phyloP scores from a whole-genome alignment of 352 stramenopile genomes.

The Pythium graminicola region DNA sequence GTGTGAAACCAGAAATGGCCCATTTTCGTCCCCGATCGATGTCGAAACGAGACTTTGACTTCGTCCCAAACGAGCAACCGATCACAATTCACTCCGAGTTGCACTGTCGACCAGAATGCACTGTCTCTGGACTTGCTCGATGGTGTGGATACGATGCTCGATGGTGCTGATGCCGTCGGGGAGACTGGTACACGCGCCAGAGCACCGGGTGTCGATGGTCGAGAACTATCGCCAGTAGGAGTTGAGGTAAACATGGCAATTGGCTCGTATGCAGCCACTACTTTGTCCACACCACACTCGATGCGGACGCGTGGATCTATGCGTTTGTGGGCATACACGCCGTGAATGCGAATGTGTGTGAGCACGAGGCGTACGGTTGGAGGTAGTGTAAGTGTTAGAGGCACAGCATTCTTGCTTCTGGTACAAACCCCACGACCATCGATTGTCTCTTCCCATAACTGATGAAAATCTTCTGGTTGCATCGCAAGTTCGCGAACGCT shows the following conservation, averaged over 20 bases:
- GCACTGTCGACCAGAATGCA: slow-evolving; percentile 19
- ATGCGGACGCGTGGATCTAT: slow-evolving; percentile 48
- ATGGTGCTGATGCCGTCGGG: neutral
- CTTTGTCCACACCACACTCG: slow-evolving; percentile 28
- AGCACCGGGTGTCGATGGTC: too few species aligned
- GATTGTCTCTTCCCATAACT: slow-evolving; percentile 41
- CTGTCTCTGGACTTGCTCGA: neutral
- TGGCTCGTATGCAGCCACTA: slow-evolving; percentile 5
- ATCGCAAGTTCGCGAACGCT: slow-evolving; percentile 30
- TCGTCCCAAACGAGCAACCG: slow-evolving; percentile 56
- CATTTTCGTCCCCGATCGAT: slow-evolving; percentile 33
- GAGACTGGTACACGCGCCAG: too few species aligned
- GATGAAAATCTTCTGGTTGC: slow-evolving; percentile 32
- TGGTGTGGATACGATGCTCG: neutral
- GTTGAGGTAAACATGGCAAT: too few species aligned
- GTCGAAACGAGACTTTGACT: slow-evolving; percentile 43
- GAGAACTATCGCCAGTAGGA: too few species aligned
- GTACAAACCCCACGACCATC: slow-evolving; percentile 24
- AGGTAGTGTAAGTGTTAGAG: slow-evolving; percentile 19
- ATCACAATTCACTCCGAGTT: slow-evolving; percentile 40
- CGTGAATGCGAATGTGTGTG: slow-evolving; percentile 33
- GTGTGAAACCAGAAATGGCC: slow-evolving; percentile 79
- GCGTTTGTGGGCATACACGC: slow-evolving; percentile 40
- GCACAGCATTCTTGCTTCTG: neutral
- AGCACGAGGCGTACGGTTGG: slow-evolving; percentile 32